Evolutionary conservation across 192 early-diverging fungal genomes (phyloP), one percentile per base, ranked within the genome.

Genomic region (Ambispora gerdemannii): DNA sequence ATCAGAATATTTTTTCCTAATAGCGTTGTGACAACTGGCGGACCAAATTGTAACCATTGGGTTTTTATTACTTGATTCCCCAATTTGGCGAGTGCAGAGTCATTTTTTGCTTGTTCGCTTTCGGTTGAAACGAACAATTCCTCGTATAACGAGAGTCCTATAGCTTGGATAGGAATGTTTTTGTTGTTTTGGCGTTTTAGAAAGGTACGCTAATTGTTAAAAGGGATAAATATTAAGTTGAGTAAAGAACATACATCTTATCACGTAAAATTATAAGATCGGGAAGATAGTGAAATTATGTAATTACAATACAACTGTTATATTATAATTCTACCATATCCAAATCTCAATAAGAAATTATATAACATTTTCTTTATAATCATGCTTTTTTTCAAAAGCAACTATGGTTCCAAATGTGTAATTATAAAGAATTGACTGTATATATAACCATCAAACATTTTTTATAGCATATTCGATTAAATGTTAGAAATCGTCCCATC

Each of bases 1-100:
- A 92, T 89, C 36, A 92, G 71, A 60, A 92, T 90, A 73, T 81
- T 80, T 47, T 88, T 80, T 2, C 90, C 90, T 38, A 90, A 73
- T 34, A 92, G 76, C 13, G 86, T 81, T 2, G 84, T 83, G 34
- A 87, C 84, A 64, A 75, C 65, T 3, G 66, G 38, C n/a, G 81
- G 81, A 49, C 85, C 88, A 81, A 89, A 89, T 73, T 90, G 90
- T 50, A 92, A 81, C 90, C 90, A 92, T 72, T 92, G 90, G 6
- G 89, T 90, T 79, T 92, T 92, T 74, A 85, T 84, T 0, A 91
- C 90, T 65, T 87, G 81, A 22, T 81, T 82, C 28, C 84, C 84
- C 2, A 74, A 71, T 0, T 71, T 56, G 4, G 81, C 78, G 35
- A 77, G 77, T 4, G 78, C 70, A 28, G 80, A 85, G 1, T 66